A percentile compares a stretch with the other conserved stretches of the same genome.
These are phyloP conservation scores for Verticillium longisporum DNA, from an alignment of 2,329 filamentous ascomycete species.

Conservation along the genomic window DNA sequence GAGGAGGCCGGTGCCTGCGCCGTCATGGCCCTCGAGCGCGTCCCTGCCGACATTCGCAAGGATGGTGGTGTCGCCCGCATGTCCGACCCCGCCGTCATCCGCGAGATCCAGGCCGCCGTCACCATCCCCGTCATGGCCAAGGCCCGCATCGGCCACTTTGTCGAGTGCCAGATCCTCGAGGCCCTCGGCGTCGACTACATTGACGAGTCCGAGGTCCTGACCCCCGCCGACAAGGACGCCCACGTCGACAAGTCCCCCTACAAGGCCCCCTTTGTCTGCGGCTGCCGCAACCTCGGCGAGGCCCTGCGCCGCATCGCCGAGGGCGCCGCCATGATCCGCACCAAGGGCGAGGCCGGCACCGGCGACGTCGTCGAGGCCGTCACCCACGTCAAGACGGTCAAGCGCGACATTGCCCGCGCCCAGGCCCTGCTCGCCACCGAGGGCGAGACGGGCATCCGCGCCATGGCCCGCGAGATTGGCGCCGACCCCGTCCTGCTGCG, in stretches of 20 bases:
- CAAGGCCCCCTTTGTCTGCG: conserved; percentile 88
- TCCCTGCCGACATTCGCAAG: conserved; percentile 89
- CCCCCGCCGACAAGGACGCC: conserved; percentile 81
- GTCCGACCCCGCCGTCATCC: conserved; percentile 92
- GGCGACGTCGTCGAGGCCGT: conserved; percentile 97
- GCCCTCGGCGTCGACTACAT: conserved; percentile 95
- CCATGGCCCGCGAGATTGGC: conserved; percentile 74
- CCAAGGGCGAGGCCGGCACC: conserved; percentile 95
- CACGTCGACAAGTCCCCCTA: conserved; percentile 87
- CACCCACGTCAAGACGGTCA: conserved; percentile 89
- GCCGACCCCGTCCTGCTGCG: conserved; percentile 72
- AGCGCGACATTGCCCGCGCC: conserved; percentile 71
- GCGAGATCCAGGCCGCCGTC: conserved; percentile 87
- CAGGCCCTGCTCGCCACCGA: conserved; percentile 61
- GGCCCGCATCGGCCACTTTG: conserved; percentile 93
- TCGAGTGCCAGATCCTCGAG: conserved; percentile 98
- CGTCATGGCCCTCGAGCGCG: conserved; percentile 97
- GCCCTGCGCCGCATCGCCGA: conserved; percentile 85
- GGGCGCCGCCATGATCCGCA: conserved; percentile 97
- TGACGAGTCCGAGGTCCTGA: conserved; percentile 96
- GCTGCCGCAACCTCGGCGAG: conserved; percentile 90
- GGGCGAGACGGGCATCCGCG: conserved; percentile 50
- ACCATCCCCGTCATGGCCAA: conserved; percentile 99
- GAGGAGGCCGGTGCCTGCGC: conserved; percentile 93
- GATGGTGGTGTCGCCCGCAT: conserved; percentile 94